Evolutionary conservation across 306 rosid genomes (phyloP), one percentile per base, ranked within the genome.

Genomic region (Prunus fruticosa): DNA sequence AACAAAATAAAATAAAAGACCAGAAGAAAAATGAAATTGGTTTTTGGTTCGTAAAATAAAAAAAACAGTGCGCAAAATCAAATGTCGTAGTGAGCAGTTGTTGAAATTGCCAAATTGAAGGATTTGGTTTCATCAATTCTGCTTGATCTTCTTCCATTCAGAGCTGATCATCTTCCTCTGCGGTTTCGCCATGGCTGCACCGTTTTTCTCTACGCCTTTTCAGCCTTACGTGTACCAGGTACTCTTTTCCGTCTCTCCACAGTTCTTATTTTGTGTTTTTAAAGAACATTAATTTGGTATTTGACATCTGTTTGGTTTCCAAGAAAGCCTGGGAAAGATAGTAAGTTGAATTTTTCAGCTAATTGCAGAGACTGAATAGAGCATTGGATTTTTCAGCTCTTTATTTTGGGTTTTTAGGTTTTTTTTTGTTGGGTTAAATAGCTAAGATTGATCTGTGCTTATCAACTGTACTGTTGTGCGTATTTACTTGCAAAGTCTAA

Each of bases 141-240:
- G 58, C 67, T 62, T 64, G 72, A 19, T 74, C 88, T 77, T 34
- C 68, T 22, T 71, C 58, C 58, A 70, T 62, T 64, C 68, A 13
- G 62, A 76, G 70, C 81, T 76, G 18, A 32, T 28, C 12, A 9
- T 57, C 77, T n/a, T 65, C 81, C 67, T 60, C 67, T 23, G 85
- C 53, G 81, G 73, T 68, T 76, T 22, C 43, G 80, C 82, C 78
- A 96, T 96, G 99, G 99, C 99, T 60, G 99, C 99, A 69, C 99
- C 99, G 32, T 96, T 92, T 78, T 96, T 96, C 93, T 92, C 99
- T 6, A 92, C 99, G 61, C 97, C 99, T 57, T 87, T 96, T 81
- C 99, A 96, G 83, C 99, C 99, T 41, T 96, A 88, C 77, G 93
- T 96, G 74, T 96, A 96, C 80, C 99, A 96, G 98, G 99, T 96